Evolutionary conservation across 192 early-diverging fungal species (phyloP).

Genomic region (Polychytrium aggregatum): DNA sequence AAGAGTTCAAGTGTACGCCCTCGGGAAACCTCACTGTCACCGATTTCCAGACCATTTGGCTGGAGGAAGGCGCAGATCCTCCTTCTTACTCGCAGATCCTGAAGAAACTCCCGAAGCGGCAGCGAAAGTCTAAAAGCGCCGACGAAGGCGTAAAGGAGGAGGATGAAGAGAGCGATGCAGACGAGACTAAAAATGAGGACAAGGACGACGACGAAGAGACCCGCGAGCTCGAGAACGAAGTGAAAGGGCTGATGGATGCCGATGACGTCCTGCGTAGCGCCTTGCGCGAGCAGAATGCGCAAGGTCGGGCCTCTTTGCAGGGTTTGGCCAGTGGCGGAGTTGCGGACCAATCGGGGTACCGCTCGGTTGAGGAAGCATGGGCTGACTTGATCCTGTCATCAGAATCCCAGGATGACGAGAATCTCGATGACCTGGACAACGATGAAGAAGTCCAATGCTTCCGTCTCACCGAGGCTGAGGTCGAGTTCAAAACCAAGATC

Average conservation of each 20-base stretch:
- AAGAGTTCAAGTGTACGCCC: slow-evolving; percentile 73
- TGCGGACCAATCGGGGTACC: no score
- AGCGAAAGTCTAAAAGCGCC: no score
- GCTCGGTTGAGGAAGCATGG: background rate
- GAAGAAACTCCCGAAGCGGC: no score
- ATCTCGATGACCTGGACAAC: slow-evolving; percentile 30
- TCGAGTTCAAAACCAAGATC: slow-evolving; percentile 61
- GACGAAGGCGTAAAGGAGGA: no score
- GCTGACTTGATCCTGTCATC: background rate
- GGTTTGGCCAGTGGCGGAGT: no score
- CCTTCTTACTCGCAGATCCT: slow-evolving; percentile 51
- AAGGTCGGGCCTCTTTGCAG: no score
- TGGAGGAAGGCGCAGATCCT: slow-evolving; percentile 72
- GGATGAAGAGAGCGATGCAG: no score
- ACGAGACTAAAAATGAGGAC: background rate
- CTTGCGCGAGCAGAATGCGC: no score
- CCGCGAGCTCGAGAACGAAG: background rate
- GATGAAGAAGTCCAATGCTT: slow-evolving; percentile 38
- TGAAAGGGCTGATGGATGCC: background rate
- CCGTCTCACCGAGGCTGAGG: slow-evolving; percentile 61
- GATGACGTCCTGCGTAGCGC: background rate
- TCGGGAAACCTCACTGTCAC: slow-evolving; percentile 61
- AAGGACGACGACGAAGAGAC: background rate
- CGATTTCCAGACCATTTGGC: slow-evolving; percentile 74
- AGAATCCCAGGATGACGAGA: slow-evolving; percentile 10